Evolutionary conservation across 148 eudicot species (phyloP), one percentile per base, ranked within the genome.

Genomic region (Rhododendron molle): DNA sequence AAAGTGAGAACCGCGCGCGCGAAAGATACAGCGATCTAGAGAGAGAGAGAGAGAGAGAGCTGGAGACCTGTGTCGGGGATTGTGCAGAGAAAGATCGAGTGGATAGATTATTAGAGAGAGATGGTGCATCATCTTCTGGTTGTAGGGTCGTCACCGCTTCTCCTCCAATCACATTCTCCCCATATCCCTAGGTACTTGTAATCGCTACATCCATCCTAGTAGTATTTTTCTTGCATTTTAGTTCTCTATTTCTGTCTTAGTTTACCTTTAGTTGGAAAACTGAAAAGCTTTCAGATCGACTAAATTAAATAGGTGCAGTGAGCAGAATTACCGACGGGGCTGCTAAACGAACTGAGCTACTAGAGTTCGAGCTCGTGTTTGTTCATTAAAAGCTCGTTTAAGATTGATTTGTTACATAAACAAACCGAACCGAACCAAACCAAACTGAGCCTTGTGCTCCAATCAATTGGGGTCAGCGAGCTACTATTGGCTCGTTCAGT

Each of bases 141-240:
- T 74, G 87, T 71, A 58, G 83, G 83, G 62, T 86, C 91, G 36
- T 76, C 86, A 5, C 89, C 88, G 8, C 20, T 86, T 32, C 88
- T 86, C 20, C 83, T 87, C 30, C 91, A 28, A 38, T 86, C 91
- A 43, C 88, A 80, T 78, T 87, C 83, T 84, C 80, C 86, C 71
- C 89, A 79, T 50, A 67, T 80, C 47, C 81, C 85, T 81, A 87
- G 89, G 92, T 90, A 76, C 73, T 0, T 21, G 12, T 5, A 4
- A 28, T 44, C 49, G 21, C 40, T 72, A 30, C 4, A 43, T 21
- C 81, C 14, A 44, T 26, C 49, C 60, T 44, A 8, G 26, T 28
- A 47, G 56, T 15, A 52, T 46, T 47, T 47, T 47, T 47, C 36
- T 26, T 28, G 58, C 18, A 52, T 54, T 80, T 80, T 80, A 40